Evolutionary conservation across 768 basidiomycete species (phyloP).

Genomic region (Mrakia frigida): DNA sequence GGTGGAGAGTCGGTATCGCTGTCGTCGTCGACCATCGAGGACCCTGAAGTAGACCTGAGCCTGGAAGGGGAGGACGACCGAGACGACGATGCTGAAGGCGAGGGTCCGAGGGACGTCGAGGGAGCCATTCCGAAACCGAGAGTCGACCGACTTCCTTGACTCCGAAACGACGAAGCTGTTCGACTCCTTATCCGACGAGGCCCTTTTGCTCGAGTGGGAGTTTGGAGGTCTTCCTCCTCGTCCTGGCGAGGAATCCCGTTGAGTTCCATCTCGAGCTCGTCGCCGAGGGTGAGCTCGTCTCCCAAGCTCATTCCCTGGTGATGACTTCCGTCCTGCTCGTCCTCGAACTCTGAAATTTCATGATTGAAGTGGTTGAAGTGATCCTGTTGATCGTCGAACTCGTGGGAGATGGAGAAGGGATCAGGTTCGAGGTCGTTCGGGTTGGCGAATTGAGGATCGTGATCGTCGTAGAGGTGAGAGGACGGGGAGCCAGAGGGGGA

Average conservation of each 20-base stretch:
- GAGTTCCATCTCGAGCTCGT: neutral
- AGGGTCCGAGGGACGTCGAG: neutral
- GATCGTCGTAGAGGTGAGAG: neutral
- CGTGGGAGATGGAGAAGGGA: neutral
- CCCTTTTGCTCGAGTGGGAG: neutral
- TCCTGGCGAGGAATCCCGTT: neutral
- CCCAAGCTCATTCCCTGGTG: neutral
- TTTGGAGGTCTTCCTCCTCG: neutral
- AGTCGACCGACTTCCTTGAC: neutral
- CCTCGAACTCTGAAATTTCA: neutral
- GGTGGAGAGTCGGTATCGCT: slow-evolving; percentile 7
- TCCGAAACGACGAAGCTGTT: slow-evolving; percentile 1
- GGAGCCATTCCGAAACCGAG: neutral
- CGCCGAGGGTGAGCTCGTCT: neutral
- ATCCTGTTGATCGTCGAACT: slow-evolving; percentile 5
- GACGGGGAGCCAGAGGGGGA: neutral
- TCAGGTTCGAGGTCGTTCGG: slow-evolving; percentile 3
- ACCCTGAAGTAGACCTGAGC: neutral
- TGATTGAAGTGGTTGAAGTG: neutral
- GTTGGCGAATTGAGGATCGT: slow-evolving; percentile 1
- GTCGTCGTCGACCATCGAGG: neutral
- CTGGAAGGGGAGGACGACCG: neutral
- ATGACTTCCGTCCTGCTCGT: neutral
- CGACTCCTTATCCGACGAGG: neutral
- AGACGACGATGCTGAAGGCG: neutral